Evolutionary conservation across 352 stramenopile genomes (phyloP).

Genomic region (Globisporangium iwayamae): DNA sequence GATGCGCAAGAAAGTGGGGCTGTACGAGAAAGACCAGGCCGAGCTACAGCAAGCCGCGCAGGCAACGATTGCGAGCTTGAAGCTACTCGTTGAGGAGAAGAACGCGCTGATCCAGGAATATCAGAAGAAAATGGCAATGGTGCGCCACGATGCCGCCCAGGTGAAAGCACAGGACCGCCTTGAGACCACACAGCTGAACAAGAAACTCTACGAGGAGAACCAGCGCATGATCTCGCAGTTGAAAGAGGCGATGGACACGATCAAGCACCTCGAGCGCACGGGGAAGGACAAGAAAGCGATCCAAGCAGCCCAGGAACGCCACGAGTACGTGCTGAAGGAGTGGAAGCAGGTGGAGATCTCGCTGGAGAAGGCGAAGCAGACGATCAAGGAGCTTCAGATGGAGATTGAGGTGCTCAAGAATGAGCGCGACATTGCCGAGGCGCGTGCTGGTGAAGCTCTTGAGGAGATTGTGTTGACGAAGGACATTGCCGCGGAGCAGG

Average conservation of each 20-base stretch:
- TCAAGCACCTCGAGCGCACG: constrained; percentile 54
- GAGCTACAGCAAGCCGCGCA: constrained; percentile 73
- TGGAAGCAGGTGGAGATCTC: constrained; percentile 71
- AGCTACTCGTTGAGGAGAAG: constrained; percentile 74
- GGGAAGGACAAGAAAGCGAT: constrained; percentile 57
- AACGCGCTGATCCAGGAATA: constrained; percentile 63
- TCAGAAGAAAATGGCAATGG: constrained; percentile 43
- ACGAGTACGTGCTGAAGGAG: constrained; percentile 65
- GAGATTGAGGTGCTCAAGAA: constrained; percentile 46
- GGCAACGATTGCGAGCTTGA: constrained; percentile 78
- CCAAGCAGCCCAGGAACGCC: constrained; percentile 54
- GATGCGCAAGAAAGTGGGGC: constrained; percentile 60
- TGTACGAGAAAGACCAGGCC: constrained; percentile 77
- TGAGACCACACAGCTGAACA: constrained; percentile 53
- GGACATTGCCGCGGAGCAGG: constrained; percentile 29
- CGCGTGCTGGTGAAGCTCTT: constrained; percentile 71
- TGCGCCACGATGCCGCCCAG: constrained; percentile 47
- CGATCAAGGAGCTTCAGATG: constrained; percentile 58
- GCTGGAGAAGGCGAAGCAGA: constrained; percentile 40
- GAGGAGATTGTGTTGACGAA: constrained; percentile 78
- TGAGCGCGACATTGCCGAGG: constrained; percentile 70
- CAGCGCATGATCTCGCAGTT: constrained; percentile 69
- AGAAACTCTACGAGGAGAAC: constrained; percentile 77
- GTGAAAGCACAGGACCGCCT: constrained; percentile 49
- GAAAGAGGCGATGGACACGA: constrained; percentile 65